phyloP scores from a whole-genome alignment of 2,329 filamentous ascomycete species.

The Macrophomina pseudophaseolina region DNA sequence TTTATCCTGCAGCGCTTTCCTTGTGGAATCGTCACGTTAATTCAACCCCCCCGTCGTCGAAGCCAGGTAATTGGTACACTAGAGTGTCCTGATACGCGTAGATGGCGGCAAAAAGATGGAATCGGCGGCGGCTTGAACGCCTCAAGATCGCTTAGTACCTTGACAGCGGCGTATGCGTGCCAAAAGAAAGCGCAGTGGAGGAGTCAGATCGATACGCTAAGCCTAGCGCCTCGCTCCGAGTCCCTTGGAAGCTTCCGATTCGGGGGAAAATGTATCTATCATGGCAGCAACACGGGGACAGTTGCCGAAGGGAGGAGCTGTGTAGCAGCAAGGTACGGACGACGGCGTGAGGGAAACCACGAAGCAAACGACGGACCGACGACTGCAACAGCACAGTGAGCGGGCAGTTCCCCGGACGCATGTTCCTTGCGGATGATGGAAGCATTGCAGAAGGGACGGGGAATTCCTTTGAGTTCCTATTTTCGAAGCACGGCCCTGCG shows the following conservation, averaged over 20 bases:
- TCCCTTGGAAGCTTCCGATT: constrained; percentile 10
- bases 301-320: not conserved
- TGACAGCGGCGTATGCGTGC: not conserved
- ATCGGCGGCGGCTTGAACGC: not conserved
- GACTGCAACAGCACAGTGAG: not conserved
- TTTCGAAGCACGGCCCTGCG: constrained; percentile 3
- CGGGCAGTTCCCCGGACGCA: not conserved
- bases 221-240: constrained; percentile 5
- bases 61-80: no score
- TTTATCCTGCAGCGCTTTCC: not conserved
- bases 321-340: not conserved
- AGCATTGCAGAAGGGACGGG: constrained; percentile 6
- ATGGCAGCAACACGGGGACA: not conserved
- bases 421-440: constrained; percentile 10
- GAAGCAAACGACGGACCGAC: not conserved
- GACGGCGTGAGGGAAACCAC: not conserved
- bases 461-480: constrained; percentile 18
- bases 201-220: not conserved
- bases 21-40: not conserved
- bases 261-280: constrained; percentile 10
- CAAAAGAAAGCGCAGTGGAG: not conserved
- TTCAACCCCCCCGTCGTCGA: not conserved
- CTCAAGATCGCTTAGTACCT: not conserved
- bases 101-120: not conserved
- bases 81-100: not conserved